These are phyloP conservation scores for Globisporangium acanthophoron DNA, from an alignment of 352 stramenopile species.

Conservation along the genomic window DNA sequence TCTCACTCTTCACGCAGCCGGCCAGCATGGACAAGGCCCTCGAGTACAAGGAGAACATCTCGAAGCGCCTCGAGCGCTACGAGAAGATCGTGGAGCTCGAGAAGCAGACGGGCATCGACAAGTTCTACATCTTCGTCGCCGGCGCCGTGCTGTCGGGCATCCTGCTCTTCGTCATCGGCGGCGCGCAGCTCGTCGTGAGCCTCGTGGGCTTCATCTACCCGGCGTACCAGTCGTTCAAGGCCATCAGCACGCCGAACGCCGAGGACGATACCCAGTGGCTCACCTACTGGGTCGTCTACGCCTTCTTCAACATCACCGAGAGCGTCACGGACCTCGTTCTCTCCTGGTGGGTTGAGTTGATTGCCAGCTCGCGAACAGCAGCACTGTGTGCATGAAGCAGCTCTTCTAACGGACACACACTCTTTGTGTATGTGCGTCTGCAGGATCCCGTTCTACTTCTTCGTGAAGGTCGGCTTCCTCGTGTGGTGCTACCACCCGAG, in stretches of 20 bases:
- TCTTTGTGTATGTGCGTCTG: background rate
- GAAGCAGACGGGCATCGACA: conserved; percentile 82
- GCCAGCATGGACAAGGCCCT: conserved; percentile 69
- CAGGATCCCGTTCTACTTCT: conserved; percentile 85
- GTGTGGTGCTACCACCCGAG: conserved; percentile 82
- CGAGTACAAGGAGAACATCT: conserved; percentile 85
- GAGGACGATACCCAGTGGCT: conserved; percentile 87
- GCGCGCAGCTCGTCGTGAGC: conserved; percentile 70
- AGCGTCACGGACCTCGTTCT: conserved; percentile 76
- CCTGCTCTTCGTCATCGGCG: conserved; percentile 75
- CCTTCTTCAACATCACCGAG: conserved; percentile 96
- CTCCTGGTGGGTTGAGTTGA: conserved; percentile 41
- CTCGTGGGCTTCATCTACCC: conserved; percentile 87
- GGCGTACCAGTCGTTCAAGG: conserved; percentile 88
- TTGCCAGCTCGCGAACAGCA: conserved; percentile 1
- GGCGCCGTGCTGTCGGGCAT: conserved; percentile 40
- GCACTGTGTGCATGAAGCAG: background rate
- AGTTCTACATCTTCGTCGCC: conserved; percentile 83
- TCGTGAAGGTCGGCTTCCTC: conserved; percentile 84
- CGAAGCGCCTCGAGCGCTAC: conserved; percentile 71
- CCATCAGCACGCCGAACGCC: conserved; percentile 64
- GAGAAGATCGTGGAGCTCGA: conserved; percentile 81
- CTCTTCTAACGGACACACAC: background rate
- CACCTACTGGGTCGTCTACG: conserved; percentile 94
- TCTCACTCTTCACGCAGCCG: background rate